phyloP scores from a whole-genome alignment of 2,329 filamentous ascomycete species.

The Aureobasidium namibiae region DNA sequence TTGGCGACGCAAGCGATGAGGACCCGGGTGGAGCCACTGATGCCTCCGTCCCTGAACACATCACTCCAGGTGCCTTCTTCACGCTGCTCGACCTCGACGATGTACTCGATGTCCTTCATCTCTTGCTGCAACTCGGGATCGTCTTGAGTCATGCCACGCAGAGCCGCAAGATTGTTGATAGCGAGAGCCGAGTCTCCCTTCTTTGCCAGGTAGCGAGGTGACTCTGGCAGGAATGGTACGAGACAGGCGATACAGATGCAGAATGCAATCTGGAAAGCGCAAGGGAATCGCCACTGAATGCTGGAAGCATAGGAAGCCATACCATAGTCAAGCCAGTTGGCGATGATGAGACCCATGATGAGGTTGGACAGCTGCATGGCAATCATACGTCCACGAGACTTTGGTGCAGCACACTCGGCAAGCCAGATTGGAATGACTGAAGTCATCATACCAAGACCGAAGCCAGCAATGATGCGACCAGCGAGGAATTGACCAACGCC shows the following conservation, averaged over 20 bases:
- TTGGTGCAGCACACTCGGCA: slow-evolving; percentile 42
- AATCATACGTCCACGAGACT: slow-evolving; percentile 43
- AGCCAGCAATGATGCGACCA: slow-evolving; percentile 40
- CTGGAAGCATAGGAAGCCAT: slow-evolving; percentile 45
- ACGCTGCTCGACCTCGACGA: slow-evolving; percentile 18
- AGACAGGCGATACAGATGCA: slow-evolving; percentile 40
- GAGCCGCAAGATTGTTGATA: slow-evolving; percentile 38
- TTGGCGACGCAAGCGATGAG: neutral
- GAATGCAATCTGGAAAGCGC: slow-evolving; percentile 46
- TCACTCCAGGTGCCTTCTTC: slow-evolving; percentile 31
- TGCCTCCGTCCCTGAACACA: slow-evolving; percentile 27
- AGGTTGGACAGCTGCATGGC: slow-evolving; percentile 44
- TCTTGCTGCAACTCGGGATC: slow-evolving; percentile 27
- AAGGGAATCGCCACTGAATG: slow-evolving; percentile 44
- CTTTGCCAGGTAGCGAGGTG: slow-evolving; percentile 35
- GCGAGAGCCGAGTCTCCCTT: slow-evolving; percentile 39
- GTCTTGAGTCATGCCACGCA: slow-evolving; percentile 40
- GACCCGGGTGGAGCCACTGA: slow-evolving; percentile 26
- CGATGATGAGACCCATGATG: slow-evolving; percentile 39
- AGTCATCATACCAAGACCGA: slow-evolving; percentile 43
- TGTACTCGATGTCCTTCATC: slow-evolving; percentile 41
- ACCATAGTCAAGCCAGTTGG: slow-evolving; percentile 33
- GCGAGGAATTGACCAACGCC: slow-evolving; percentile 36
- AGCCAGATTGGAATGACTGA: slow-evolving; percentile 46
- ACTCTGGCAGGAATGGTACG: slow-evolving; percentile 39